Base-by-base conservation (phyloP, 805 yeast genomes). In the Torulaspora gathmanii region DNA sequence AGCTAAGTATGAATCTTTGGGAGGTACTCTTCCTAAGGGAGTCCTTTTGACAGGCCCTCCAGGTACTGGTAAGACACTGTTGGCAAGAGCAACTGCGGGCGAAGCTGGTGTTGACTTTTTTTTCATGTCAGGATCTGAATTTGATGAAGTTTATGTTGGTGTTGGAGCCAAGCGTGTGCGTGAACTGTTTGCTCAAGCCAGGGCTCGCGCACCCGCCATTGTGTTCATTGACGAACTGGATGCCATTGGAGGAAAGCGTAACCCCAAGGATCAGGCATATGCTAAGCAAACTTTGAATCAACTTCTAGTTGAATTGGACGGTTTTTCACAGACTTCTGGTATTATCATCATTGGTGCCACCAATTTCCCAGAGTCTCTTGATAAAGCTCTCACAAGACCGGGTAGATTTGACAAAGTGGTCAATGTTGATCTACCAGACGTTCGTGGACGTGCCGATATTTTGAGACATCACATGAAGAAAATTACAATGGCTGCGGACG, bases 91-190 rank as follows among this genome's bases (percentile, higher is more conserved):
- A 23, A 95, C 96, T 25, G 99, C 99, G 6, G 98, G 98, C 52
- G 98, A 91, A 69, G 98, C 99, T 5, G 98, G 96, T 45, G 98
- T 93, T 19, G 99, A 98, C 34, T 93, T 93, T 63, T 91, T 90
- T 69, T 91, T 91, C 68, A 91, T 93, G 97, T 86, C 96, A 5
- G 99, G 99, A 37, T 87, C 96, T 1, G 99, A 93, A 65, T 93
- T 93, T 63, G 99, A 95, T 65, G 99, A 93, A 69, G 78, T 95
- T 55, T 93, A 91, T 60, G 99, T 93, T 16, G 99, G 99, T 65
- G 98, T 95, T 37, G 99, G 99, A 63, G 99, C 99, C 44, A 91
- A 90, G 67, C 79, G 99, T 61, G 95, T 93, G 45, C 83, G 99
- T 57, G 99, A 95, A 60, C 75, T 93, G 53, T 93, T 93, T 60